A percentile compares a stretch with the other conserved stretches of the same genome.
Conservation (phyloP, 2,329 filamentous ascomycete species). For the Hysterium pulicare region DNA sequence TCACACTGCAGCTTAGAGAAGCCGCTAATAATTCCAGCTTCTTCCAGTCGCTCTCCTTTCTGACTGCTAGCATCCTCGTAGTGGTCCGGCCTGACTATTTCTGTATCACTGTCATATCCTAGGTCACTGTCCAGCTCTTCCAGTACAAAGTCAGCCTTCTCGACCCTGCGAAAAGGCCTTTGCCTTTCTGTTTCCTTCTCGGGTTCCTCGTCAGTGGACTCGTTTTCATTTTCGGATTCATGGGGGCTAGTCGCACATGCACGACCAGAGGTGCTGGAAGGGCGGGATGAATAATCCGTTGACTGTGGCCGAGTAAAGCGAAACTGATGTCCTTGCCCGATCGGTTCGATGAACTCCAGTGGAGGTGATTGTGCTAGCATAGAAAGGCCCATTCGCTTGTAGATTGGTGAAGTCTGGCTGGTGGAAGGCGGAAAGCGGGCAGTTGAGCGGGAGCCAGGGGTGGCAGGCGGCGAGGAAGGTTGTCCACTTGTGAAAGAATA, state of each 20-base stretch:
- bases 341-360: slow-evolving; percentile 36
- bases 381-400: slow-evolving; percentile 30
- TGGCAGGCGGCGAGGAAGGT: slow-evolving; percentile 37
- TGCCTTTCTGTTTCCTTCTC: slow-evolving; percentile 19
- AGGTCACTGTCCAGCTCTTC: slow-evolving; percentile 41
- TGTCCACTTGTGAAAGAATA: slow-evolving; percentile 27
- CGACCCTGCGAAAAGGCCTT: slow-evolving; percentile 20
- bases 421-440: slow-evolving; percentile 26
- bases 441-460: slow-evolving; percentile 26
- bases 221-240: slow-evolving; percentile 28
- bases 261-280: slow-evolving; percentile 36
- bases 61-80: slow-evolving; percentile 42
- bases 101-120: slow-evolving; percentile 40
- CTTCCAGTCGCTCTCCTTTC: slow-evolving; percentile 23
- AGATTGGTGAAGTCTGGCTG: slow-evolving; percentile 30
- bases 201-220: slow-evolving; percentile 22
- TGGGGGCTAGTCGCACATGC: slow-evolving; percentile 28
- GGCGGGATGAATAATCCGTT: slow-evolving; percentile 33
- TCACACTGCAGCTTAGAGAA: slow-evolving; percentile 36
- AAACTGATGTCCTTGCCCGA: slow-evolving; percentile 32
- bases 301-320: slow-evolving; percentile 35
- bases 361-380: slow-evolving; percentile 34
- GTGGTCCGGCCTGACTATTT: slow-evolving; percentile 44
- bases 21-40: slow-evolving; percentile 26
- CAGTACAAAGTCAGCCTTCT: slow-evolving; percentile 38